A percentile compares a stretch with the other conserved stretches of the same genome.
Evolutionary conservation across 2,329 filamentous ascomycete genomes (phyloP).

Genomic region (Colletotrichum chrysophilum): DNA sequence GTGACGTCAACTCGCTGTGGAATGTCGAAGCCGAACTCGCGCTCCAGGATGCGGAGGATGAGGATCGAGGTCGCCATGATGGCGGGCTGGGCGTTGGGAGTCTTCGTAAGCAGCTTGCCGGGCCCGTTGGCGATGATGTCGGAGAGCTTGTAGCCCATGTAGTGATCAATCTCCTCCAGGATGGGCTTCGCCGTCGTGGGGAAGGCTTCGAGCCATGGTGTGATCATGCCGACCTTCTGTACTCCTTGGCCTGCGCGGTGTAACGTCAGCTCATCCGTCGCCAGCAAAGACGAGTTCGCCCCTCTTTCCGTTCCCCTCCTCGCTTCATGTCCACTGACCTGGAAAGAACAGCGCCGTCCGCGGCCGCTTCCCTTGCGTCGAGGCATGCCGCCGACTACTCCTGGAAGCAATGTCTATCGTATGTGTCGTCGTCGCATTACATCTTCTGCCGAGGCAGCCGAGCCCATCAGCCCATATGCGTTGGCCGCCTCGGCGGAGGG

Average conservation of each 20-base stretch:
- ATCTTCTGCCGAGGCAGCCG: conserved; percentile 9
- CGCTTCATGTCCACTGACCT: conserved; percentile 38
- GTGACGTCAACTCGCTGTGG: conserved; percentile 78
- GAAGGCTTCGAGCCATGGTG: conserved; percentile 86
- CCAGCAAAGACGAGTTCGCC: neutral
- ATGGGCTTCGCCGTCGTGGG: conserved; percentile 77
- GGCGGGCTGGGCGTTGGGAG: conserved; percentile 89
- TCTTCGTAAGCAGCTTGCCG: conserved; percentile 77
- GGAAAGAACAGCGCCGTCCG: conserved; percentile 67
- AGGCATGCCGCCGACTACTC: conserved; percentile 29
- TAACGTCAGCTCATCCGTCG: neutral
- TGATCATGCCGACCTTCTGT: conserved; percentile 86
- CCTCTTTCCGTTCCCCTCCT: neutral
- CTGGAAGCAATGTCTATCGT: conserved; percentile 22
- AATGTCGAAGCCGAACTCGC: conserved; percentile 80
- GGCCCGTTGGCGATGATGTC: conserved; percentile 81
- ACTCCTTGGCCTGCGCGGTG: conserved; percentile 76
- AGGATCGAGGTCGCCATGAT: conserved; percentile 95
- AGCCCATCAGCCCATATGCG: conserved; percentile 11
- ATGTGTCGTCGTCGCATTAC: conserved; percentile 4
- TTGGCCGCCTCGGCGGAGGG: conserved; percentile 7
- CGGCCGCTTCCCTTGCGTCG: conserved; percentile 40
- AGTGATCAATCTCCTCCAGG: conserved; percentile 83
- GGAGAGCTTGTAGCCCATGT: conserved; percentile 77
- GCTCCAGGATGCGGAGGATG: conserved; percentile 85